Base-by-base conservation (phyloP, 2,329 filamentous ascomycete species). In the Calonectria naviculata region DNA sequence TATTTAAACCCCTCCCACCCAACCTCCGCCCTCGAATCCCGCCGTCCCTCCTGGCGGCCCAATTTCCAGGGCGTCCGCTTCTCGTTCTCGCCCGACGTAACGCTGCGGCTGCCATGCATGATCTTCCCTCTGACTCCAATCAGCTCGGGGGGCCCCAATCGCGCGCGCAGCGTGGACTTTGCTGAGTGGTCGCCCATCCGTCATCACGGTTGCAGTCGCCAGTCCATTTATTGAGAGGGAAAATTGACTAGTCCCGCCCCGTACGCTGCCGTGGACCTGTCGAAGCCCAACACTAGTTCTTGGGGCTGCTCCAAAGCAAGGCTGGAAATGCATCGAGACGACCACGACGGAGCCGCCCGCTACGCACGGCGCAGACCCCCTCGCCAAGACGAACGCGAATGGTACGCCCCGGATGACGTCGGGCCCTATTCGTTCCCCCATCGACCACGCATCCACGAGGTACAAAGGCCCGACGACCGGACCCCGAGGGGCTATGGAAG, bases 391-490 rank as follows among this genome's bases (percentile, higher is more conserved):
- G 70, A 73, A 70, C 75, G 71, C 72, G 77, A 79, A 71, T 78
- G 77, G 77, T 74, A 80, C 74, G 71, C 67, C 68, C 71, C 67
- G 44, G 60, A 75, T 76, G 74, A 78, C 73, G 78, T 78, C 71
- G 72, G 69, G 66, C 74, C 75, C 74, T 77, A 77, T 72, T 76
- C 78, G 72, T 73, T 73, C 73, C 78, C 80, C 76, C 78, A 77
- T 77, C 72, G 74, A 70, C 74, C 76, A 62, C 77, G 71, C 66
- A 62, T 78, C 72, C 66, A 74, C 61, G 74, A 77, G 75, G 68
- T 82, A 81, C 80, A 82, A 78, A 82, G 80, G 67, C 75, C 76
- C 73, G 76, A 75, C 74, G 76, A 80, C 74, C 76, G 77, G 74
- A 76, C 79, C 58, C 74, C 75, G 68, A 77, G 73, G 70, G 76